These are phyloP conservation scores for Penicillium arizonense DNA, from an alignment of 495 filamentous ascomycete species.

Conservation along the genomic window DNA sequence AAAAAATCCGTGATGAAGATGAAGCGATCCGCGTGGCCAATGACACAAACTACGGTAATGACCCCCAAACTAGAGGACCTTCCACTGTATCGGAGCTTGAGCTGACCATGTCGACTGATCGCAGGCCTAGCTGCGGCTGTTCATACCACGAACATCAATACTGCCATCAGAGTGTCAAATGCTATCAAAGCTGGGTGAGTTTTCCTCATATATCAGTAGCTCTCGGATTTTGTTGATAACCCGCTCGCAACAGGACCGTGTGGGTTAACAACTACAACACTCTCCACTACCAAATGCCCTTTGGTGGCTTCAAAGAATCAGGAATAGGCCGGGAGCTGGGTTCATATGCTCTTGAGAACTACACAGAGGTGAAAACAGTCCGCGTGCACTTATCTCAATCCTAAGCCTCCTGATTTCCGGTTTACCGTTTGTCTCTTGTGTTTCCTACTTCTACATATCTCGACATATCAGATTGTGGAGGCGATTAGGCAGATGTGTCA, in stretches of 20 bases:
- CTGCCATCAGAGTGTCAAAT: conserved; percentile 74
- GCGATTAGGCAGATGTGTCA: no score
- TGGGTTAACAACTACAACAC: conserved; percentile 85
- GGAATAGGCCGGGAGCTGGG: conserved; percentile 82
- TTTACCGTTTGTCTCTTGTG: no score
- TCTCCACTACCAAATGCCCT: conserved; percentile 62
- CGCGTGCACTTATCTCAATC: conserved; percentile 5
- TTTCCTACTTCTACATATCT: no score
- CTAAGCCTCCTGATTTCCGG: neutral
- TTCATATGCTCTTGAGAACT: conserved; percentile 67
- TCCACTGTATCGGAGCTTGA: no score
- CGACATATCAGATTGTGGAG: no score
- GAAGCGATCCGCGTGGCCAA: conserved; percentile 74
- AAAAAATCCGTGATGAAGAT: conserved; percentile 75
- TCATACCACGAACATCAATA: conserved; percentile 82
- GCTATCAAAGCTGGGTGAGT: conserved; percentile 61
- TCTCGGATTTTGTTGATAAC: neutral
- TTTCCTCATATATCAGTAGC: neutral
- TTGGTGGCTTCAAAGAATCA: conserved; percentile 87
- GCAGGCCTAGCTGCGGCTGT: conserved; percentile 68
- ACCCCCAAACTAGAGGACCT: no score
- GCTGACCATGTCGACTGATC: neutral
- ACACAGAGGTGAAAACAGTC: conserved; percentile 68
- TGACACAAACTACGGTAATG: conserved; percentile 60
- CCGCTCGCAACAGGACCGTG: conserved; percentile 50